phyloP scores from a whole-genome alignment of 805 yeast species.

The Blastobotrys parvus region DNA sequence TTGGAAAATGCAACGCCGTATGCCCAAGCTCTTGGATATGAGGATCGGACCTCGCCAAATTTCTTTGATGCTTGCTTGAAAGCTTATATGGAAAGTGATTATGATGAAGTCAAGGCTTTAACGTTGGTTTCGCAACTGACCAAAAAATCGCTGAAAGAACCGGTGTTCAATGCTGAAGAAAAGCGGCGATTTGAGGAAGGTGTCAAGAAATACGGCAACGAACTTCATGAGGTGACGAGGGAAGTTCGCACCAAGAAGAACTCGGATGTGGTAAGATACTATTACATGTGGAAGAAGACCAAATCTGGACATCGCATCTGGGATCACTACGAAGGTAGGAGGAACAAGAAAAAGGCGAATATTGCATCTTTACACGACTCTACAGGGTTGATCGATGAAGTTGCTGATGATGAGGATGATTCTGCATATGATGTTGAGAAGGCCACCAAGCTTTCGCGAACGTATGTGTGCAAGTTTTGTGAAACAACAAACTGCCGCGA shows the following conservation, averaged over 20 bases:
- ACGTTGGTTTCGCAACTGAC: slow-evolving; percentile 40
- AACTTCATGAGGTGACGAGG: slow-evolving; percentile 62
- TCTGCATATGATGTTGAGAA: slow-evolving; percentile 58
- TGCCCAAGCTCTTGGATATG: slow-evolving; percentile 46
- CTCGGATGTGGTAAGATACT: slow-evolving; percentile 76
- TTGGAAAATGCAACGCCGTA: slow-evolving; percentile 45
- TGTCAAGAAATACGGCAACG: slow-evolving; percentile 65
- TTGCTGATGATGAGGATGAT: slow-evolving; percentile 62
- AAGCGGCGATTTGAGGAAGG: slow-evolving; percentile 63
- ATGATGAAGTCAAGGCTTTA: slow-evolving; percentile 45
- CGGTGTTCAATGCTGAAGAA: slow-evolving; percentile 62
- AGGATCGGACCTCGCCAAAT: slow-evolving; percentile 65
- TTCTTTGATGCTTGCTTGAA: slow-evolving; percentile 68
- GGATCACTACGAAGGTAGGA: slow-evolving; percentile 72
- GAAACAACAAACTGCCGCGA: slow-evolving; percentile 42
- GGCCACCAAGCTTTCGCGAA: slow-evolving; percentile 31
- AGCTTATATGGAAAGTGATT: slow-evolving; percentile 42
- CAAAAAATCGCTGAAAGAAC: slow-evolving; percentile 59
- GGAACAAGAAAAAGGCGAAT: slow-evolving; percentile 9
- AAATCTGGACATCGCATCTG: slow-evolving; percentile 65
- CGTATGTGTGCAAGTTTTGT: slow-evolving; percentile 68
- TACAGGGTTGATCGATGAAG: slow-evolving; percentile 35
- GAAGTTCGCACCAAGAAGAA: slow-evolving; percentile 66
- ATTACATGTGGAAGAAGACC: slow-evolving; percentile 89
- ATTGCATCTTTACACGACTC: slow-evolving; percentile 7